These are phyloP conservation scores for Penicillium sclerotigenum DNA, from an alignment of 2,329 filamentous ascomycete genomes.

Conservation along the genomic window DNA sequence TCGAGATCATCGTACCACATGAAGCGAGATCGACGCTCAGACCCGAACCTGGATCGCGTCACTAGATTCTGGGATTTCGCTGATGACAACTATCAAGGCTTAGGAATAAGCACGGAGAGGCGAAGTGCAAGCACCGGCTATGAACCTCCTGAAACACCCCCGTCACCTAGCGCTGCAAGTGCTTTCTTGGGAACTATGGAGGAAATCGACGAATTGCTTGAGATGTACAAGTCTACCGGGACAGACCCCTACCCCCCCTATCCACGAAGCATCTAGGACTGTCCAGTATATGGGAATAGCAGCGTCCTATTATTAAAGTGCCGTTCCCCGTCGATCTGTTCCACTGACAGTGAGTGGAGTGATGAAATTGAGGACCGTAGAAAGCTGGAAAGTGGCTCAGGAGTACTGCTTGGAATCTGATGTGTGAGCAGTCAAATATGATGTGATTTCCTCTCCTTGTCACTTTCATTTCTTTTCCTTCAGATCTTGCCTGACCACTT, in stretches of 20 bases:
- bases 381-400: neutral
- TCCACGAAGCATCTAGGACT: neutral
- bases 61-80: neutral
- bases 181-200: neutral
- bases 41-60: neutral
- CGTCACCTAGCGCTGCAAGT: neutral
- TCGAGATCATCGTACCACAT: neutral
- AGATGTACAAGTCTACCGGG: conserved; percentile 6
- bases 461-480: neutral
- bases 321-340: neutral
- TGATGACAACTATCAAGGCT: neutral
- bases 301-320: too few species aligned
- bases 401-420: conserved; percentile 17
- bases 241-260: conserved; percentile 4
- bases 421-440: conserved; percentile 11
- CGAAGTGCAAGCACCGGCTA: neutral
- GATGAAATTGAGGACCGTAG: conserved; percentile 9
- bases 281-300: neutral
- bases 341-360: conserved; percentile 6
- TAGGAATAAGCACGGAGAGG: neutral
- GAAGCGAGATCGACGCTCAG: neutral
- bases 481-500: neutral
- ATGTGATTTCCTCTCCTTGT: neutral
- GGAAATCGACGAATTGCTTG: conserved; percentile 1
- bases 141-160: neutral